These are phyloP conservation scores for Phialocephala sp. DNA, from an alignment of 2,329 filamentous ascomycete genomes.

Conservation along the genomic window DNA sequence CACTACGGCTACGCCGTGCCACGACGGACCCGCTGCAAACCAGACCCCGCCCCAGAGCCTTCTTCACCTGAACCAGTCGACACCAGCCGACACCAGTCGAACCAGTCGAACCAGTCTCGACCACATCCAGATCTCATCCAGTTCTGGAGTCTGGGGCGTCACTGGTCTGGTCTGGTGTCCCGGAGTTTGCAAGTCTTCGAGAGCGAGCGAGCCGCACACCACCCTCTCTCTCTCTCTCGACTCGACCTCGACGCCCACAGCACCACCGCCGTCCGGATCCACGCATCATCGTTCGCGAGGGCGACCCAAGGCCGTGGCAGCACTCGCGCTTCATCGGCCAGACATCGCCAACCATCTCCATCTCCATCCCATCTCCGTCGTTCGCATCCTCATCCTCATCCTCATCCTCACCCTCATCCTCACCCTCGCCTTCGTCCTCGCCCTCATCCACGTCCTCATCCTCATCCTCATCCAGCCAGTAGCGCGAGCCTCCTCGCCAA, in stretches of 20 bases:
- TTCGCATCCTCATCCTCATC: not conserved
- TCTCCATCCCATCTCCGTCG: not conserved
- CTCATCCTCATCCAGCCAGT: not conserved
- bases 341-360: not conserved
- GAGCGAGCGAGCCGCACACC: slow-evolving; percentile 4
- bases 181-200: not conserved
- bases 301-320: not conserved
- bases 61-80: not conserved
- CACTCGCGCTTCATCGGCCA: not conserved
- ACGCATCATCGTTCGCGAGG: not conserved
- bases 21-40: not conserved
- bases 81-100: not conserved
- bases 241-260: not conserved
- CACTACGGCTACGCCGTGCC: not conserved
- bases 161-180: not conserved
- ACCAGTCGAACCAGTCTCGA: not conserved
- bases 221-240: not conserved
- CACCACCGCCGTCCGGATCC: not conserved
- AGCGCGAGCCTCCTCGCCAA: not conserved
- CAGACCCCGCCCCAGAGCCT: not conserved
- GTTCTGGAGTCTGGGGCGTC: not conserved
- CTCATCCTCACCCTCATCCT: not conserved
- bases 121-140: not conserved
- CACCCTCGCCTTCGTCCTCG: not conserved
- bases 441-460: not conserved